Base-by-base conservation (phyloP, 139 green algal genomes). In the Zygnema circumcarinatum region DNA sequence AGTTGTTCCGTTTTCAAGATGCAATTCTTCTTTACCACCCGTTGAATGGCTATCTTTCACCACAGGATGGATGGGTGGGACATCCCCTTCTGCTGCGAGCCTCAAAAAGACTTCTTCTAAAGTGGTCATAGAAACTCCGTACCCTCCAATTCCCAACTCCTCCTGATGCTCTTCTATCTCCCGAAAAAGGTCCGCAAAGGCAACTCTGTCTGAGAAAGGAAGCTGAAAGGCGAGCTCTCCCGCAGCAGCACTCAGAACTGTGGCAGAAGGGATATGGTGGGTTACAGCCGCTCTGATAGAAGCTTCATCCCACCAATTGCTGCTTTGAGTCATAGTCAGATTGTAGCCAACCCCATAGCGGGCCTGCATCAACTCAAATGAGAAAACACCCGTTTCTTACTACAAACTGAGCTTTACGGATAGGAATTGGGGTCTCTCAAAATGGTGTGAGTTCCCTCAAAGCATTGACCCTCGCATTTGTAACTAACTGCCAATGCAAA, bases 261-360 rank as follows among this genome's bases (percentile, higher is more conserved):
- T 20, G 20, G 52, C 42, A 0, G 83, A 40, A n/a, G 82, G 1
- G 35, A 91, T 86, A 53, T 89, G 81, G 29, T 38, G 56, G 29
- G 38, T 29, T n/a, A 90, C 86, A 29, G 85, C 39, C 7, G 22
- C 25, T 35, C 1, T n/a, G n/a, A 90, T 80, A 38, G 2, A n/a
- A 11, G 1, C 31, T n/a, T 79, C 86, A 3, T 90, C n/a, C 11
- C 11, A 89, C 42, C 36, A 62, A n/a, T 29, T 22, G 11, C n/a
- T 32, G 1, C 38, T 32, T 38, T 68, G 78, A 36, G 81, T 85
- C 52, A 90, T 75, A 16, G 86, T 89, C 25, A 90, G 78, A 47
- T 89, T 90, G 67, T 90, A 90, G 35, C 86, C 86, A 1, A 87
- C 38, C 2, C 86, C 86, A 47, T 90, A 90, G 36, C 85, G 76